Evolutionary conservation across 2,329 filamentous ascomycete species (phyloP), one percentile per base, ranked within the genome.

Genomic region (Trichocomaceae sp.): DNA sequence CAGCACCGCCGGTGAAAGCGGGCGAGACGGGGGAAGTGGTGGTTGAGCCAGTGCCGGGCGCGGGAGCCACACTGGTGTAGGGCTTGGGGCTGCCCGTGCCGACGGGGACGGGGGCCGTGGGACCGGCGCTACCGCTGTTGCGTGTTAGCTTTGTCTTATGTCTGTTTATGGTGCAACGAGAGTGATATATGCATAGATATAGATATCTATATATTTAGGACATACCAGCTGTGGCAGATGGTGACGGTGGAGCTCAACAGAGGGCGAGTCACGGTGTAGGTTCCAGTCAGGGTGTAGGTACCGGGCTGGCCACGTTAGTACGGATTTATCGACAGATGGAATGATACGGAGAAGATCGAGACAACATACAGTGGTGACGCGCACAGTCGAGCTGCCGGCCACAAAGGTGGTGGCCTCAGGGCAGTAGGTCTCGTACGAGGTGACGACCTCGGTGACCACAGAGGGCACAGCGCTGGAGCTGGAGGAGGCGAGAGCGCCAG

Each of bases 221-320:
- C n/a, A n/a, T 69, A 73, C 71, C 72, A 73, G 63, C 68, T 60
- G 64, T 66, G 65, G 66, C 72, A 74, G 63, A 68, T 63, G 61
- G 69, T 70, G 61, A 85, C 76, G 63, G 78, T 82, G 60, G 83
- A 69, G 54, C 77, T 78, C 60, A 69, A 63, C 62, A 79, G 70
- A 58, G 81, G 75, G 66, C 76, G 72, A 51, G 77, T 79, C 62
- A 83, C 75, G 47, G 78, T 88, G 83, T 83, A 87, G 64, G 84
- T 81, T 80, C 85, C 86, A 79, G 82, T 82, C 78, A 87, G 81
- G 76, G 84, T 87, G 72, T 87, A 72, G 70, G 83, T 85, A 70
- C 83, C 85, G 69, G 84, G 73, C 80, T 83, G 63, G 17, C 19
- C 8, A 48, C 3, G 29, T 55, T 33, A 58, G 48, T 13, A 23